Evolutionary conservation across 768 basidiomycete species (phyloP).

Genomic region (Phanerodontia chrysosporium): DNA sequence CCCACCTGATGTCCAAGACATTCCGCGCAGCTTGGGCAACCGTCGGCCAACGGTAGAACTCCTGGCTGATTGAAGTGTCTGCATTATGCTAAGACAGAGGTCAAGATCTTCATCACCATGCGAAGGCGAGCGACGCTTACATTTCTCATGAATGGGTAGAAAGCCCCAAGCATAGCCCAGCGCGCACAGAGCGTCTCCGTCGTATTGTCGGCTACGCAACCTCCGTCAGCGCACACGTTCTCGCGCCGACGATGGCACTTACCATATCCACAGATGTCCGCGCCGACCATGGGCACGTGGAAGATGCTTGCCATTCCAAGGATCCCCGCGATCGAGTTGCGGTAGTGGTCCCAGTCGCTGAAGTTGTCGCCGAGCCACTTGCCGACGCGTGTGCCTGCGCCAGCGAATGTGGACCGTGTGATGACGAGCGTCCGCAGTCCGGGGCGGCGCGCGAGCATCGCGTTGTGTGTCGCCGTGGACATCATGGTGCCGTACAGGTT

Average conservation of each 20-base stretch:
- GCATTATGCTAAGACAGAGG: constrained; percentile 43
- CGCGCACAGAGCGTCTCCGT: constrained; percentile 68
- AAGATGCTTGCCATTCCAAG: constrained; percentile 61
- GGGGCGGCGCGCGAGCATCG: constrained; percentile 59
- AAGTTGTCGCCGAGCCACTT: constrained; percentile 75
- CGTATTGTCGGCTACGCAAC: constrained; percentile 48
- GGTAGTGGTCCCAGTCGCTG: constrained; percentile 56
- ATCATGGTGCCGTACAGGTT: constrained; percentile 73
- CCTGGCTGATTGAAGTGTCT: constrained; percentile 52
- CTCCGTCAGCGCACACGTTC: neutral
- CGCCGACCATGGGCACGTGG: constrained; percentile 73
- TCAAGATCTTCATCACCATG: constrained; percentile 4
- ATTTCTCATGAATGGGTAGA: constrained; percentile 79
- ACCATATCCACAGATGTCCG: constrained; percentile 71
- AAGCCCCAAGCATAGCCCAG: constrained; percentile 76
- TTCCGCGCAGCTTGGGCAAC: constrained; percentile 57
- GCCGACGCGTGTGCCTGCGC: constrained; percentile 61
- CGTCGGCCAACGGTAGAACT: constrained; percentile 62
- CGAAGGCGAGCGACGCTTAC: constrained; percentile 31
- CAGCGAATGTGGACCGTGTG: constrained; percentile 71
- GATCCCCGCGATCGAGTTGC: constrained; percentile 58
- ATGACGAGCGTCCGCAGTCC: constrained; percentile 59
- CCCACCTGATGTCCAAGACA: constrained; percentile 58
- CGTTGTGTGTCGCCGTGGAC: constrained; percentile 56
- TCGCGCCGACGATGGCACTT: constrained; percentile 21